These are phyloP conservation scores for Quercus gilva DNA, from an alignment of 306 rosid genomes.

Conservation along the genomic window DNA sequence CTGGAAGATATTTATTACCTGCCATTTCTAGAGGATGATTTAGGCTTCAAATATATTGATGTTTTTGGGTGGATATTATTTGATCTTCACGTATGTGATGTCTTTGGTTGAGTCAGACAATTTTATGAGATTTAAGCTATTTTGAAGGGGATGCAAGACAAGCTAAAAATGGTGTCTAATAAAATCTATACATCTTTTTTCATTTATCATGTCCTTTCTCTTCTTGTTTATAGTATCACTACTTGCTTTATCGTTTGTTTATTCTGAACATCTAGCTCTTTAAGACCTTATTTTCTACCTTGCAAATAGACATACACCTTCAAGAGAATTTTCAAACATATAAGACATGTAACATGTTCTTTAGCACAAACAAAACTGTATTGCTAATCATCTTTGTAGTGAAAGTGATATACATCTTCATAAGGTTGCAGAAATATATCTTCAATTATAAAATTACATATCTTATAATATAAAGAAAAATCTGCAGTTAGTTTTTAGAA, in stretches of 20 bases:
- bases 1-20: too few species aligned
- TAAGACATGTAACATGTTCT: neutral
- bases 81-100: too few species aligned
- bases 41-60: too few species aligned
- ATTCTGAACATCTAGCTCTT: neutral
- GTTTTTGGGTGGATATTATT: too few species aligned
- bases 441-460: neutral
- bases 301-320: too few species aligned
- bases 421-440: neutral
- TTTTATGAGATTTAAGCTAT: too few species aligned
- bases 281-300: too few species aligned
- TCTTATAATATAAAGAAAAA: neutral
- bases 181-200: neutral
- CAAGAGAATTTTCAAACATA: neutral
- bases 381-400: neutral
- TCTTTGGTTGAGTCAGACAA: too few species aligned
- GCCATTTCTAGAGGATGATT: too few species aligned
- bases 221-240: neutral
- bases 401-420: slow-evolving; percentile 1
- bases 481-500: neutral
- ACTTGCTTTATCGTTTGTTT: neutral
- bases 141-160: too few species aligned
- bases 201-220: neutral
- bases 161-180: neutral
- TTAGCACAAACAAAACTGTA: neutral